A percentile compares a stretch with the other conserved stretches of the same genome.
Evolutionary conservation across 2,329 filamentous ascomycete genomes (phyloP).

Genomic region (Bimuria novae-zelandiae): DNA sequence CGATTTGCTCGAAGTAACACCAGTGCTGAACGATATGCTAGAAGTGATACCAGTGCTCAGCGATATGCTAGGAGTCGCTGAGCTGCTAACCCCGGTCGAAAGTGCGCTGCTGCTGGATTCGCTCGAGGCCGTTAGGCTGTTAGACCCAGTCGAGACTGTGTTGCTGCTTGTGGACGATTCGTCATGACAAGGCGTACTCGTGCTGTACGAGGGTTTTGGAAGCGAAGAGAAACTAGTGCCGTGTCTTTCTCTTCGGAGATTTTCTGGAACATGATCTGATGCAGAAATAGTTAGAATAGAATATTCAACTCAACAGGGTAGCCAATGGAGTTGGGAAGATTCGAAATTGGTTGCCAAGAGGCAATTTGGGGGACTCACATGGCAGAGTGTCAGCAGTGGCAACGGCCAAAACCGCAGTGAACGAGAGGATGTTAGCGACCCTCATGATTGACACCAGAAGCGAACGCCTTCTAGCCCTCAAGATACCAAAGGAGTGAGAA

Average conservation of each 20-base stretch:
- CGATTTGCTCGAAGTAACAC: neutral
- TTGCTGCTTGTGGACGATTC: neutral
- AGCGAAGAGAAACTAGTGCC: neutral
- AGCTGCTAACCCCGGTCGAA: neutral
- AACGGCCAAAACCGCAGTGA: slow-evolving; percentile 5
- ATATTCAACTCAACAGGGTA: neutral
- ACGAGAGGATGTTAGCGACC: neutral
- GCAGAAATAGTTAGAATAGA: neutral
- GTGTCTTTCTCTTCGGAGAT: slow-evolving; percentile 4
- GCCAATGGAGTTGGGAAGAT: neutral
- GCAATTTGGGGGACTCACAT: slow-evolving; percentile 2
- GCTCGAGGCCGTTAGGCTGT: neutral
- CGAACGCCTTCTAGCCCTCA: neutral
- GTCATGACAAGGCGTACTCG: neutral
- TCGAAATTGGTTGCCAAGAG: neutral
- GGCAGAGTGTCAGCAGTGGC: slow-evolving; percentile 11
- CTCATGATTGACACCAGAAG: slow-evolving; percentile 8
- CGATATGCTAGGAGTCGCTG: neutral
- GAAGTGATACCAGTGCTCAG: neutral
- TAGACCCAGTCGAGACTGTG: neutral
- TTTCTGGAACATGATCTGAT: slow-evolving; percentile 9
- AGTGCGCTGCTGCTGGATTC: neutral
- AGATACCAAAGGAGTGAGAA: slow-evolving; percentile 1
- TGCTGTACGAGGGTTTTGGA: neutral
- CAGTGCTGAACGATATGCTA: neutral